Conservation (phyloP, 352 stramenopile genomes). For the Phytophthora capsici region DNA sequence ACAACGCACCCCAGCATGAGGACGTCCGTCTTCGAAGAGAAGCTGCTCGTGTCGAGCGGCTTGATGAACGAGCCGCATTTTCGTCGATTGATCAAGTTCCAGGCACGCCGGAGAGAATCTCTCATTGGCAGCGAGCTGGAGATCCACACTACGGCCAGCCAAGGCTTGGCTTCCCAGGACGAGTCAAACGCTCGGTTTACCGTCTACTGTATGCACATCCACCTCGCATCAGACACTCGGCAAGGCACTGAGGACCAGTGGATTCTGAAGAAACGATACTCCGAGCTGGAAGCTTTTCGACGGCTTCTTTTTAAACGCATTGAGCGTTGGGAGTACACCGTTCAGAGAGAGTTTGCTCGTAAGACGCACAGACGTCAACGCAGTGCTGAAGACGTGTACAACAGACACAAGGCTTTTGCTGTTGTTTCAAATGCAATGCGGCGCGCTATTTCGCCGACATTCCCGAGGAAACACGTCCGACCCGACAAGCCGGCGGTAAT, state of each 20-base stretch:
- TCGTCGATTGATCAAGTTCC: conserved; percentile 68
- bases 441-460: conserved; percentile 45
- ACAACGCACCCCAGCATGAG: not conserved
- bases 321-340: conserved; percentile 45
- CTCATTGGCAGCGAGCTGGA: conserved; percentile 48
- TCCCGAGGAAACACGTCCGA: conserved; percentile 59
- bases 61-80: conserved; percentile 49
- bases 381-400: conserved; percentile 10
- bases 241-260: conserved; percentile 32
- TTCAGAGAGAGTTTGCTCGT: conserved; percentile 33
- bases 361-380: conserved; percentile 7
- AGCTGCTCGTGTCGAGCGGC: conserved; percentile 29
- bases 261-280: conserved; percentile 66
- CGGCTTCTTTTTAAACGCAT: conserved; percentile 46
- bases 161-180: conserved; percentile 27
- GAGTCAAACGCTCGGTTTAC: conserved; percentile 39
- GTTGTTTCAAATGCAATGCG: conserved; percentile 60
- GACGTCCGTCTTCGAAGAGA: conserved; percentile 26
- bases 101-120: conserved; percentile 56
- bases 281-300: conserved; percentile 58
- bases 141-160: conserved; percentile 42
- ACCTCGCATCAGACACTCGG: conserved; percentile 15
- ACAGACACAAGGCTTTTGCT: conserved; percentile 36
- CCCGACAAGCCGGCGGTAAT: conserved; percentile 49
- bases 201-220: conserved; percentile 65